Evolutionary conservation across 805 yeast genomes (phyloP), one percentile per base, ranked within the genome.

Genomic region (Ogataea populi-albae): DNA sequence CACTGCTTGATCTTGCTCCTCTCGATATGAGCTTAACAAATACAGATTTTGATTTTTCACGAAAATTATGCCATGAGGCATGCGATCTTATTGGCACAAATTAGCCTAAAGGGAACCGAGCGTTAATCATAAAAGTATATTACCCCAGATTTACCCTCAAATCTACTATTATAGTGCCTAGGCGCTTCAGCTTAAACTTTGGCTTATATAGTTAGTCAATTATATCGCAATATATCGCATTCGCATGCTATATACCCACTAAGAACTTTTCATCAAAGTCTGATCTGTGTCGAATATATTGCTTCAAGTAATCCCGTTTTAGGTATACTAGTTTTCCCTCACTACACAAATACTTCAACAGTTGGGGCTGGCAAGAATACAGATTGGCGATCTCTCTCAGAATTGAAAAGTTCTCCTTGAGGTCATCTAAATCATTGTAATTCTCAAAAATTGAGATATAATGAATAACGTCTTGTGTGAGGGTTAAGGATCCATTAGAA

Each of bases 321-420:
- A 86, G 68, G 38, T 69, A 70, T 1, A 81, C 78, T 43, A 88
- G 65, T 48, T 80, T 86, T 1, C 95, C 93, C 52, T 87, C 96
- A 26, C 80, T 78, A 2, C 87, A 78, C 52, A 88, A 68, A 1
- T 95, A 84, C 44, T 79, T 79, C 36, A 88, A 64, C 48, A 86
- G 70, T 38, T 84, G 84, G 2, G 91, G 83, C 53, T 85, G 93
- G 12, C 86, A 95, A 0, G 95, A 81, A 57, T 81, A 89, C 40
- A 89, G 64, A 50, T 86, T 86, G 21, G 91, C 87, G 42, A 89
- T 73, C 47, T 88, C 96, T 54, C 87, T 75, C 43, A 89, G 63
- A 9, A 86, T 43, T 23, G 38, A 37, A 30, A 52, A 57, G 4
- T 47, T 47, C 8, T 45, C 70, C 33, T 77, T 77, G 62, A 85